Evolutionary conservation across 2,329 filamentous ascomycete genomes (phyloP).

Genomic region (Scytalidium sp.): DNA sequence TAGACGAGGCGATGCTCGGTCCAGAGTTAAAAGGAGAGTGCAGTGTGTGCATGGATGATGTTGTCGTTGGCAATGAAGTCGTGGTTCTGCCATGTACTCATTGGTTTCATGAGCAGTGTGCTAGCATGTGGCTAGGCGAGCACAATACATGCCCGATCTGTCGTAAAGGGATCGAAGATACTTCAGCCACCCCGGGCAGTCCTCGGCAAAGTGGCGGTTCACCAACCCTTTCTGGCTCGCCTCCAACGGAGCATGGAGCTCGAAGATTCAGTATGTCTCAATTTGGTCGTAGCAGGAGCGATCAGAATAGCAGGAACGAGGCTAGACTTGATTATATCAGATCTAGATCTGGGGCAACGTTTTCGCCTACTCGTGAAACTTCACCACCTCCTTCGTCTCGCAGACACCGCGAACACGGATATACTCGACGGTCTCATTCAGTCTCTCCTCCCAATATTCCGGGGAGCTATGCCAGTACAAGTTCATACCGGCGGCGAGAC

Average conservation of each 20-base stretch:
- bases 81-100: constrained; percentile 82
- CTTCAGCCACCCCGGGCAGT: constrained; percentile 5
- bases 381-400: neutral
- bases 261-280: constrained; percentile 13
- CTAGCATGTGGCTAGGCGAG: constrained; percentile 79
- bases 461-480: neutral
- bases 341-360: constrained; percentile 9
- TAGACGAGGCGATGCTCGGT: constrained; percentile 68
- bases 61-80: constrained; percentile 70
- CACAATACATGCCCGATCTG: constrained; percentile 93
- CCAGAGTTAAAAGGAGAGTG: constrained; percentile 72
- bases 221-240: constrained; percentile 2
- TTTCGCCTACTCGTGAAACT: constrained; percentile 14
- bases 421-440: neutral
- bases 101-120: constrained; percentile 87
- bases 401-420: neutral
- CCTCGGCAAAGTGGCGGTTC: neutral
- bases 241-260: constrained; percentile 1
- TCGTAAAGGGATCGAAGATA: constrained; percentile 40
- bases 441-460: constrained; percentile 1
- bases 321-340: constrained; percentile 25
- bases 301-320: constrained; percentile 18
- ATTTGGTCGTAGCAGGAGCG: constrained; percentile 11
- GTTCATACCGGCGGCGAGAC: constrained; percentile 8
- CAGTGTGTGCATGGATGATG: constrained; percentile 90